Evolutionary conservation across 495 filamentous ascomycete species (phyloP), one percentile per base, ranked within the genome.

Genomic region (Letharia columbiana): DNA sequence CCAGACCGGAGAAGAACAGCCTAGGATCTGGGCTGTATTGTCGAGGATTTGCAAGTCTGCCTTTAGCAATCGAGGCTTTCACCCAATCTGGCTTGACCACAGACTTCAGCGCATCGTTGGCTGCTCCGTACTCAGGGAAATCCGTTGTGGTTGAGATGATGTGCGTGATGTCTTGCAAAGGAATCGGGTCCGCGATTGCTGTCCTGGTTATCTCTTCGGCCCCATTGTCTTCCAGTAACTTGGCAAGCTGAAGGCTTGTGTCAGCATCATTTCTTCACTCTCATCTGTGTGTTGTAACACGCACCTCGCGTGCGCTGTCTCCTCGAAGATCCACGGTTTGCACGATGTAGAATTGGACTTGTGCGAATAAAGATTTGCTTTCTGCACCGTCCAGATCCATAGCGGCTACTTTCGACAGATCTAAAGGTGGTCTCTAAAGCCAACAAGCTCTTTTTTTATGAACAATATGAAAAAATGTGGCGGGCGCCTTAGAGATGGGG

Each of bases 1-100:
- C 81, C 56, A 96, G 86, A 68, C 89, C 87, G 57, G 89, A 91
- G 77, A 98, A 89, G 75, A 96, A 92, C 68, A 96, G 86, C 49
- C 87, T 81, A 11, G 94, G 92, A 70, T 99, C 95, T 0, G 94
- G 94, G 52, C 87, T 96, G 71, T 86, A 95, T 28, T 90, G 89
- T 37, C 93, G 84, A 20, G 91, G 82, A 68, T 90, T 91, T 56
- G 86, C 86, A n/a, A 87, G 75, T 69, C 87, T 89, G 23, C 77
- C 77, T 68, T 89, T 92, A 4, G 78, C 69, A 17, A 96, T 70
- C 17, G 87, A 91, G 23, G 78, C 77, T 5, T 81, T 81, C 64
- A 96, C 82, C 94, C 94, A 99, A 61, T 83, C 80, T 9, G 91
- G 84, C 63, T 85, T 92, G 11, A 98, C 88, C 5, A 97, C 87